phyloP scores from a whole-genome alignment of 176 grass and related monocot species.

The barley (Hordeum vulgare) region MorexV3_pseudomolecules_assembly NC_058519.1:475499973-475500472 shows the following conservation, averaged over 20 bases:
- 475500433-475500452: slow-evolving; percentile 19
- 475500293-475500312: background rate
- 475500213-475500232: background rate
- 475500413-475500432: background rate
- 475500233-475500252: background rate
- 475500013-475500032: slow-evolving; percentile 76
- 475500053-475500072: slow-evolving; percentile 4
- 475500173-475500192: background rate
- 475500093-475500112: background rate
- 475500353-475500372: slow-evolving; percentile 7
- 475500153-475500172: background rate
- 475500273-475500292: background rate
- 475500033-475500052: background rate
- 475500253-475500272: background rate
- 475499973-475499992: slow-evolving; percentile 80
- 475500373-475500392: background rate
- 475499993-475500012: slow-evolving; percentile 97
- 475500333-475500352: background rate
- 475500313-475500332: background rate
- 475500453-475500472: background rate
- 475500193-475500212: background rate
- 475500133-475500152: background rate
- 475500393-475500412: background rate
- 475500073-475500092: slow-evolving; percentile 4
- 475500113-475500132: background rate